Base-by-base conservation (phyloP, 2,329 filamentous ascomycete species). In the Aspergillus proliferans region DNA sequence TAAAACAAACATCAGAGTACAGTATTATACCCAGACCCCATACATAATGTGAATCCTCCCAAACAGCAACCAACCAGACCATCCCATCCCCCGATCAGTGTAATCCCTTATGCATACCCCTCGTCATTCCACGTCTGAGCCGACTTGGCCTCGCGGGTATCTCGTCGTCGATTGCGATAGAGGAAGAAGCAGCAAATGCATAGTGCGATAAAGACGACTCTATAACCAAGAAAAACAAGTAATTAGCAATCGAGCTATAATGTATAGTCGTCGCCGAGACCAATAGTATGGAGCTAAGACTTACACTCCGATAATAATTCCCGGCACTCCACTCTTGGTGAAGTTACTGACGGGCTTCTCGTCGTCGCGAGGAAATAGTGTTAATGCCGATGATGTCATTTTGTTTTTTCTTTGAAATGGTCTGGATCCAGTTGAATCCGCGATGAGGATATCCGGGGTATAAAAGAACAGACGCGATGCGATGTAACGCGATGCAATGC, bases 271-370 rank as follows among this genome's bases (percentile, higher is more conserved):
- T 22, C 22, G 22, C 22, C 22, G 22, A 22, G 22, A 22, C 22
- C 22, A 22, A 22, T 36, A 42, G 40, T 40, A 28, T 22, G 15
- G 9, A 10, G 34, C 18, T 7, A n/a, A 10, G 6, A 56, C 53
- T 10, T 49, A 56, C 54, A 54, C 34, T 12, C 52, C 54, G 6
- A 50, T 42, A 21, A 56, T 52, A 41, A 56, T 56, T 26, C 44
- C 54, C 19, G 54, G 54, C 5, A 56, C 47, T 14, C 54, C 54
- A 36, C 47, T 56, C 45, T 54, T 56, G n/a, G 50, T 47, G 14
- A 56, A 56, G 36, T 45, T 54, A 28, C 49, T 54, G 34, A 48
- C 46, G 6, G 54, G 54, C 49, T 56, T 56, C 34, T 56, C 53
- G 34, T n/a, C 22, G 19, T 43, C 41, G 41, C 41, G 41, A 19